Evolutionary conservation across 768 basidiomycete genomes (phyloP).

Genomic region (Bullera alba): DNA sequence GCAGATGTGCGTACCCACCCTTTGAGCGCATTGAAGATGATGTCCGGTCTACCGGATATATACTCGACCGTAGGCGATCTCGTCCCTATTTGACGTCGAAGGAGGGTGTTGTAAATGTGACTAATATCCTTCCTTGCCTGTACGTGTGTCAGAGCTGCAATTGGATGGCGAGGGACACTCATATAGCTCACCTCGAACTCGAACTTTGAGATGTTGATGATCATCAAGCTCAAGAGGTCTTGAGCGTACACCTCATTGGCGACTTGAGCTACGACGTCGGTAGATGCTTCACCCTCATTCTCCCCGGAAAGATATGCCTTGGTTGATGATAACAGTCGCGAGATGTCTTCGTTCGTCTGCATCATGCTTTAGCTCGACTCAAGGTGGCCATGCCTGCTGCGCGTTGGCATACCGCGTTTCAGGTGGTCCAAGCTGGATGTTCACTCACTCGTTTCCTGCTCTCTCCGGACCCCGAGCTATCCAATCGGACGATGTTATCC

Average conservation of each 20-base stretch:
- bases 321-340: constrained; percentile 16
- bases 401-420: not conserved
- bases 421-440: not conserved
- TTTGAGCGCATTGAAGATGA: constrained; percentile 74
- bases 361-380: too few relatives aligned
- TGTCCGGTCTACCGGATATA: constrained; percentile 62
- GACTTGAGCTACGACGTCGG: constrained; percentile 86
- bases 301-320: constrained; percentile 28
- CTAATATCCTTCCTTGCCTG: constrained; percentile 51
- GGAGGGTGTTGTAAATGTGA: constrained; percentile 50
- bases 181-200: constrained; percentile 71
- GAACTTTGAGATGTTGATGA: constrained; percentile 73
- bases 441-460: constrained; percentile 7
- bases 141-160: not conserved
- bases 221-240: constrained; percentile 72
- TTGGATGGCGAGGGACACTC: not conserved
- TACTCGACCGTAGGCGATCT: constrained; percentile 97
- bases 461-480: constrained; percentile 23
- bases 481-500: constrained; percentile 29
- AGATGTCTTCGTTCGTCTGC: constrained; percentile 9
- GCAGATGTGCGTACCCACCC: constrained; percentile 47
- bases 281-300: constrained; percentile 50
- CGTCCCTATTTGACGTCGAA: constrained; percentile 76
- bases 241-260: constrained; percentile 92
- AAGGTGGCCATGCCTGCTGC: too few relatives aligned